Evolutionary conservation across 192 early-diverging fungal genomes (phyloP).

Genomic region (Phlyctochytrium arcticum): DNA sequence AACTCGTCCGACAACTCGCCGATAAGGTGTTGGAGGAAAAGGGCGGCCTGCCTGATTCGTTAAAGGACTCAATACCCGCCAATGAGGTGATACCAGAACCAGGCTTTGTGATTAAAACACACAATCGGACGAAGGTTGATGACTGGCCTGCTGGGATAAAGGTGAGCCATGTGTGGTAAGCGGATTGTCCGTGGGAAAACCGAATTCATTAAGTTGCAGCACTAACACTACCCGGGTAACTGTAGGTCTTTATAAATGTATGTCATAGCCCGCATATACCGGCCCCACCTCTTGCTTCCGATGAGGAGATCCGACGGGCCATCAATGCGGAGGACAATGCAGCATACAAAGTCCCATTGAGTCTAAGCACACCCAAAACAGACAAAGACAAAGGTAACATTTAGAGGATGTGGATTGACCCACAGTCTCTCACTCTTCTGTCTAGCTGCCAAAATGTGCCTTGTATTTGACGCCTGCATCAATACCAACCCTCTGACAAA

Average conservation of each 20-base stretch:
- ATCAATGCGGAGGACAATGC: conserved; percentile 56
- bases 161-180: conserved; percentile 26
- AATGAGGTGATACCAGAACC: conserved; percentile 42
- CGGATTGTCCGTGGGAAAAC: neutral
- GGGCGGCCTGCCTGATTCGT: neutral
- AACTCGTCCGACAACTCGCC: conserved; percentile 1
- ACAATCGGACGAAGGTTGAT: conserved; percentile 18
- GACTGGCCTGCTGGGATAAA: conserved; percentile 30
- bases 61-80: neutral
- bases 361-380: conserved; percentile 43
- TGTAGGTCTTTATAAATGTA: conserved; percentile 60
- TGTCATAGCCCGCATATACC: conserved; percentile 56
- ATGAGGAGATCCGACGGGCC: conserved; percentile 62
- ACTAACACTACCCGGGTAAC: neutral
- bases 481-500: conserved; percentile 53
- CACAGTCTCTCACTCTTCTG: neutral
- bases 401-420: too few species aligned
- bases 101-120: conserved; percentile 55
- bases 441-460: conserved; percentile 38
- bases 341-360: conserved; percentile 62
- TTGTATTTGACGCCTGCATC: conserved; percentile 69
- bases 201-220: conserved; percentile 1
- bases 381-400: conserved; percentile 53
- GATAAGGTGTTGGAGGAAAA: neutral
- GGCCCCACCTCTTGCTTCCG: conserved; percentile 47